These are phyloP conservation scores for Chytridium lagenaria DNA, from an alignment of 371 early-diverging fungal species.

Conservation along the genomic window DNA sequence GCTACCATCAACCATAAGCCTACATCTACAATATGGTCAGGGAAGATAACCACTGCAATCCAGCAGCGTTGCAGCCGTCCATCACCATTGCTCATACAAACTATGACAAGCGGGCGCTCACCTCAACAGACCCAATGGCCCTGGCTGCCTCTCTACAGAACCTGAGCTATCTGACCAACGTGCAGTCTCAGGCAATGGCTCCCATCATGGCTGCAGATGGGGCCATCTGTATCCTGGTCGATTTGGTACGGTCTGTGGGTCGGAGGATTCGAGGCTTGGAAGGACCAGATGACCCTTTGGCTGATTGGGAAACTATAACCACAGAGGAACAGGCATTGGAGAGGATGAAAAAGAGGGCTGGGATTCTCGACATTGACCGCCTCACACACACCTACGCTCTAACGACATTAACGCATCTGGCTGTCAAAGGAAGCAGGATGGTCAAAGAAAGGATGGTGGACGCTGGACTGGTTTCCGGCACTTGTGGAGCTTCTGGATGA, in stretches of 20 bases:
- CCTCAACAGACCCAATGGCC: slow-evolving; percentile 85
- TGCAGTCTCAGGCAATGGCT: slow-evolving; percentile 76
- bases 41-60: slow-evolving; percentile 24
- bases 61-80: slow-evolving; percentile 25
- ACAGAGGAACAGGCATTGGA: slow-evolving; percentile 12
- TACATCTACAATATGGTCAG: slow-evolving; percentile 15
- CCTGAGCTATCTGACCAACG: slow-evolving; percentile 81
- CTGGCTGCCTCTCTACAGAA: slow-evolving; percentile 86
- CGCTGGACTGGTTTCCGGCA: slow-evolving; percentile 79
- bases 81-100: slow-evolving; percentile 76
- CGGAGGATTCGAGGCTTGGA: slow-evolving; percentile 2
- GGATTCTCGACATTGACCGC: slow-evolving; percentile 67
- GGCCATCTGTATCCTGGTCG: slow-evolving; percentile 83
- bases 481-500: slow-evolving; percentile 79
- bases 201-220: slow-evolving; percentile 85
- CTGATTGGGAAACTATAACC: background rate
- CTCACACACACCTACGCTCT: slow-evolving; percentile 71
- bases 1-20: no score
- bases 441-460: slow-evolving; percentile 84
- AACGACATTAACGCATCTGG: slow-evolving; percentile 84
- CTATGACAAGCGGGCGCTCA: slow-evolving; percentile 88
- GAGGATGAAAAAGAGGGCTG: slow-evolving; percentile 23
- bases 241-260: slow-evolving; percentile 63
- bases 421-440: slow-evolving; percentile 81
- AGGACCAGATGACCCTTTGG: background rate